These are phyloP conservation scores for Iodosphaeria phyllophila DNA, from an alignment of 2,329 filamentous ascomycete species.

Conservation along the genomic window DNA sequence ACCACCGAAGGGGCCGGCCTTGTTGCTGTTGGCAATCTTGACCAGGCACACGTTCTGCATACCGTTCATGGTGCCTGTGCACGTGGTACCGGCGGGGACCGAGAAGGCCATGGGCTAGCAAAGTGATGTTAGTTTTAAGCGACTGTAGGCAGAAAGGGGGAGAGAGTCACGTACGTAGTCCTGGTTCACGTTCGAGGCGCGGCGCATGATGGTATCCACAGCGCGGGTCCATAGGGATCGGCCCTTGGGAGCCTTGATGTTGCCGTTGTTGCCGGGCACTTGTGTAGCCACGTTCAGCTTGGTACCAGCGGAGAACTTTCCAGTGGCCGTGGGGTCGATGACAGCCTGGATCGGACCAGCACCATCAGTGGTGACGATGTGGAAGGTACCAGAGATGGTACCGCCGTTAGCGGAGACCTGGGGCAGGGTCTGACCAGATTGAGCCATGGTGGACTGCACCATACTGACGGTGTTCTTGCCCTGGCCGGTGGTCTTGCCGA, in stretches of 20 bases:
- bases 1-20: conserved; percentile 21
- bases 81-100: conserved; percentile 19
- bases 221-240: conserved; percentile 6
- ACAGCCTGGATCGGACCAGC: conserved; percentile 19
- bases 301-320: conserved; percentile 13
- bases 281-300: conserved; percentile 13
- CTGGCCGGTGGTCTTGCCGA: conserved; percentile 16
- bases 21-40: conserved; percentile 22
- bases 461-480: conserved; percentile 17
- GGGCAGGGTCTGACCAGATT: conserved; percentile 18
- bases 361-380: conserved; percentile 22
- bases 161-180: conserved; percentile 8
- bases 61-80: conserved; percentile 16
- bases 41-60: conserved; percentile 19
- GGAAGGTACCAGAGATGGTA: conserved; percentile 16
- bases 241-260: conserved; percentile 12
- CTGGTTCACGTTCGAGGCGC: conserved; percentile 13
- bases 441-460: conserved; percentile 14
- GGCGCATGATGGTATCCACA: conserved; percentile 7
- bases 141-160: no score
- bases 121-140: background rate
- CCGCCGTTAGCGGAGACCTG: conserved; percentile 17
- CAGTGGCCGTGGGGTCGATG: conserved; percentile 18
- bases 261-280: conserved; percentile 17
- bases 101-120: conserved; percentile 14